Conservation (phyloP, 306 rosid genomes). For the Inga leiocalycina region DNA sequence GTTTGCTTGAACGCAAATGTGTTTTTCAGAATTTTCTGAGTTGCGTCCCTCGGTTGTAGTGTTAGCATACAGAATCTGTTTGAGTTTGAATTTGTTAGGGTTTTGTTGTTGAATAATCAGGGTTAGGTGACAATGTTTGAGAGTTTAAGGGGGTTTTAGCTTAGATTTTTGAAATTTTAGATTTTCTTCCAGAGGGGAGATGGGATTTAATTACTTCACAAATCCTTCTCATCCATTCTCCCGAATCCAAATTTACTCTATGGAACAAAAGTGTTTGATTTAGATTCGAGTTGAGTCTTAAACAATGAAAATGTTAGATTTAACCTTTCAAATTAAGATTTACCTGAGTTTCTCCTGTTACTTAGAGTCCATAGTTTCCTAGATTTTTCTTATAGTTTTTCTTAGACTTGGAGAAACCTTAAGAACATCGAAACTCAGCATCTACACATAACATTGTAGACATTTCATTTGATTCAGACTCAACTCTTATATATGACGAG, state of each 20-base stretch:
- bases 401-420: background rate
- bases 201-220: background rate
- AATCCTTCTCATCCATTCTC: background rate
- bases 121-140: background rate
- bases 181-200: background rate
- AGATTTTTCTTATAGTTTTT: background rate
- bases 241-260: background rate
- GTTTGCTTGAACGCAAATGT: background rate
- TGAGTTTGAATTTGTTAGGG: background rate
- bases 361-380: background rate
- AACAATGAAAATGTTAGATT: background rate
- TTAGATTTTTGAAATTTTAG: slow-evolving; percentile 17
- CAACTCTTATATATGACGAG: background rate
- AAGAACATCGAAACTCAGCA: background rate
- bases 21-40: background rate
- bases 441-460: background rate
- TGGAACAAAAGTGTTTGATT: background rate
- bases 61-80: background rate
- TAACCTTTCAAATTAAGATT: background rate
- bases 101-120: background rate
- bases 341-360: background rate
- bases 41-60: background rate
- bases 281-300: background rate
- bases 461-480: too few species aligned
- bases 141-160: background rate